Evolutionary conservation across 495 filamentous ascomycete genomes (phyloP).

Genomic region (Parathielavia appendiculata): DNA sequence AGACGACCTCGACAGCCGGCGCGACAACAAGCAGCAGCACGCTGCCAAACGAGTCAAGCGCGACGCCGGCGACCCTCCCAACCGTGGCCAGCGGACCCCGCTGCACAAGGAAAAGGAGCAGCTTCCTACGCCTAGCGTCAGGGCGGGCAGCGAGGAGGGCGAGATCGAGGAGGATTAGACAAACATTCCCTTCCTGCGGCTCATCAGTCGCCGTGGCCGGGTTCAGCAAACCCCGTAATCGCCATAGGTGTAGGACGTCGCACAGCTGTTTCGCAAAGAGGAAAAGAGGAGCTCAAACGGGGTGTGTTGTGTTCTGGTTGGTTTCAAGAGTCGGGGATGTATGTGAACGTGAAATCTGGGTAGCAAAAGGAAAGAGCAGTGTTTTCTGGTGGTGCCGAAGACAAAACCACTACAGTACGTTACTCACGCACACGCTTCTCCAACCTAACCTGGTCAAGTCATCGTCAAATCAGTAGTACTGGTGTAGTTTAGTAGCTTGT

Average conservation of each 20-base stretch:
- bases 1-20: conserved; percentile 56
- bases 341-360: neutral
- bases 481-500: neutral
- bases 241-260: neutral
- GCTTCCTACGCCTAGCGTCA: conserved; percentile 54
- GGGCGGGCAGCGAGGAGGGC: conserved; percentile 91
- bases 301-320: neutral
- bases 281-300: neutral
- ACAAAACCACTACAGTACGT: neutral
- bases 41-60: conserved; percentile 32
- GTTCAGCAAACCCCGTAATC: too few relatives aligned
- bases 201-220: neutral
- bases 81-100: conserved; percentile 1
- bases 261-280: neutral
- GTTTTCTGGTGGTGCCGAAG: neutral
- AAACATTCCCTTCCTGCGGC: too few relatives aligned
- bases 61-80: conserved; percentile 11
- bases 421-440: neutral
- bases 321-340: neutral
- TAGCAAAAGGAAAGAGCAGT: neutral
- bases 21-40: conserved; percentile 43
- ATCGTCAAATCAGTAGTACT: neutral
- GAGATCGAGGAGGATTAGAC: conserved; percentile 89
- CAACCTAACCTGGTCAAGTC: conserved; percentile 2
- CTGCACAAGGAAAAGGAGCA: conserved; percentile 61